Base-by-base conservation (phyloP, 2,329 filamentous ascomycete species). In the Xylariaceae sp. region DNA sequence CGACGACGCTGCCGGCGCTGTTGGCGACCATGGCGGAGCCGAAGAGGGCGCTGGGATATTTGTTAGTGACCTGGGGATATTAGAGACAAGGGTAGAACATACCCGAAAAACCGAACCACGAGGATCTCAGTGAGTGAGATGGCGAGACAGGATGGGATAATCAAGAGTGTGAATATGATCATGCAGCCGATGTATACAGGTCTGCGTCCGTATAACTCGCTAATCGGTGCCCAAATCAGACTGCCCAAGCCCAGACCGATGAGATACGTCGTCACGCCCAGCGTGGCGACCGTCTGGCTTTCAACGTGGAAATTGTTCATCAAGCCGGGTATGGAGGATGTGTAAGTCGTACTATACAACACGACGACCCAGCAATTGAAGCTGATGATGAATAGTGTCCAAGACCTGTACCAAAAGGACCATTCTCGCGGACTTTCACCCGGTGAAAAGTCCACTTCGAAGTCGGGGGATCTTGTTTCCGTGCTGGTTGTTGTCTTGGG, bases 21-120 rank as follows among this genome's bases (percentile, higher is more conserved):
- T 95, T 96, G 10, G 86, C 85, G 30, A 96, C 86, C 84, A 95
- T 88, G 48, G 88, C 90, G 4, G 89, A 83, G 2, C 90, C 88
- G 55, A 87, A 90, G 57, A 91, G 73, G 6, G 87, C 88, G 35
- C 78, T 75, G 39, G 4, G 60, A 15, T 58, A 18, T 65, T 64
- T 1, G 73, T 1, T 73, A 53, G 72, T 1, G 68, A 63, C n/a
- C n/a, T n/a, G n/a, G n/a, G n/a, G n/a, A n/a, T n/a, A n/a, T n/a
- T n/a, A n/a, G n/a, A n/a, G n/a, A n/a, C n/a, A n/a, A n/a, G n/a
- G n/a, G n/a, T n/a, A n/a, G n/a, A 13, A 73, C 79, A 61, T 73
- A 84, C 81, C 85, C 87, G 64, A 94, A 84, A 72, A 92, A 92
- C 23, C 90, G 81, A 53, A 87, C 78, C 3, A 89, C 77, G n/a